Evolutionary conservation across 345 rosid genomes (phyloP).

Genomic region (Aethionema arabicum): DNA sequence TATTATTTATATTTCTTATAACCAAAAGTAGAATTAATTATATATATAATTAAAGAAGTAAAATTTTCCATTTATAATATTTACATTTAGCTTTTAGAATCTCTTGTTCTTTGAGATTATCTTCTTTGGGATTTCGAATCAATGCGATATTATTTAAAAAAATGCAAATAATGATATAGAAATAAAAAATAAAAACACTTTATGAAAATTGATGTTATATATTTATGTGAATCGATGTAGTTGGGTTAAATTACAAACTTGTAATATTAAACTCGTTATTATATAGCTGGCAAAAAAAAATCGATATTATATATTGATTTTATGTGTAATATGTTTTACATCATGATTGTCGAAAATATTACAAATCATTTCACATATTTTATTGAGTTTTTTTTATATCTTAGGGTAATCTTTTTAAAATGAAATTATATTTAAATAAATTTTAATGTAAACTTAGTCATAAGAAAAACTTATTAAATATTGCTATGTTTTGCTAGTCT

Average conservation of each 20-base stretch:
- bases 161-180: no score
- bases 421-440: no score
- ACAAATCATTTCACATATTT: no score
- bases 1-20: background rate
- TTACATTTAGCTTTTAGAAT: background rate
- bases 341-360: background rate
- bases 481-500: no score
- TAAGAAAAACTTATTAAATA: no score
- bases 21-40: background rate
- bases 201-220: no score
- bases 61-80: background rate
- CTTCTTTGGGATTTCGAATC: slow-evolving; percentile 2
- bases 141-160: background rate
- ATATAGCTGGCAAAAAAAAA: no score
- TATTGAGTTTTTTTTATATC: no score
- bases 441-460: no score
- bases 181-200: no score
- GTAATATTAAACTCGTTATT: no score
- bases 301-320: background rate
- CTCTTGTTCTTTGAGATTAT: background rate
- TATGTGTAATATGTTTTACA: background rate
- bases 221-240: background rate
- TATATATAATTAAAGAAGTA: background rate
- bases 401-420: no score
- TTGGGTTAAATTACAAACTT: slow-evolving; percentile 6